Percentiles rank a stretch among this genome's conserved stretches.
phyloP scores from a whole-genome alignment of 768 basidiomycete genomes.

The Tricholoma sp. region DNA sequence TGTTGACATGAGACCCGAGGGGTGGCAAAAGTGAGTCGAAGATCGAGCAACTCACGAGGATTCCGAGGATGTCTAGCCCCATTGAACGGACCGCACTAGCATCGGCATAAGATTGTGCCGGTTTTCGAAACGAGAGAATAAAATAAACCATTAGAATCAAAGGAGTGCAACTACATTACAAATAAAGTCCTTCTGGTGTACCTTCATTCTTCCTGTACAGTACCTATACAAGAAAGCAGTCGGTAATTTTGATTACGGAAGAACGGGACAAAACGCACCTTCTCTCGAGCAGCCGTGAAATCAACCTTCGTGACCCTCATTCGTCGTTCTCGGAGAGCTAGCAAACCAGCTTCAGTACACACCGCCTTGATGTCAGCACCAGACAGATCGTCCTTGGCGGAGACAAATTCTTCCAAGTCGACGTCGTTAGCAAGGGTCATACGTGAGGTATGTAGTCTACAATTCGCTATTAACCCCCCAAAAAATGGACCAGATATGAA shows the following conservation, averaged over 20 bases:
- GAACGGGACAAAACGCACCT: constrained; percentile 44
- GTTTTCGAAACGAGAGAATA: constrained; percentile 3
- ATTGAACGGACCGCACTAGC: not conserved
- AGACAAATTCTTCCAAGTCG: constrained; percentile 92
- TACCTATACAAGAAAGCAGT: constrained; percentile 38
- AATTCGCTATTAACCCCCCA: not conserved
- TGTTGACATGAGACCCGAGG: too few relatives aligned
- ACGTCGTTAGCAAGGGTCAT: constrained; percentile 90
- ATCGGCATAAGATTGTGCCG: too few relatives aligned
- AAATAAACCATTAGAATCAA: constrained; percentile 11
- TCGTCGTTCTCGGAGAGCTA: constrained; percentile 89
- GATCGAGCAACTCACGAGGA: too few relatives aligned
- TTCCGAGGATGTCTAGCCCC: too few relatives aligned
- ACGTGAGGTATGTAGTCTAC: constrained; percentile 84
- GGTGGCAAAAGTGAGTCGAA: too few relatives aligned
- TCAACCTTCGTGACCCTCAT: constrained; percentile 93
- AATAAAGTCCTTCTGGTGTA: constrained; percentile 83
- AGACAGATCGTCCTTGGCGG: constrained; percentile 91
- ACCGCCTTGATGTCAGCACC: constrained; percentile 99
- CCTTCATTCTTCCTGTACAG: constrained; percentile 98
- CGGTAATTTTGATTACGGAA: constrained; percentile 1
- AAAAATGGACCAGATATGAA: not conserved
- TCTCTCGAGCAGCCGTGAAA: constrained; percentile 88
- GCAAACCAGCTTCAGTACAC: constrained; percentile 95
- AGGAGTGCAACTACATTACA: constrained; percentile 37